These are phyloP conservation scores for Diplosphaera chodatii DNA, from an alignment of 139 green algal genomes.

Conservation along the genomic window DNA sequence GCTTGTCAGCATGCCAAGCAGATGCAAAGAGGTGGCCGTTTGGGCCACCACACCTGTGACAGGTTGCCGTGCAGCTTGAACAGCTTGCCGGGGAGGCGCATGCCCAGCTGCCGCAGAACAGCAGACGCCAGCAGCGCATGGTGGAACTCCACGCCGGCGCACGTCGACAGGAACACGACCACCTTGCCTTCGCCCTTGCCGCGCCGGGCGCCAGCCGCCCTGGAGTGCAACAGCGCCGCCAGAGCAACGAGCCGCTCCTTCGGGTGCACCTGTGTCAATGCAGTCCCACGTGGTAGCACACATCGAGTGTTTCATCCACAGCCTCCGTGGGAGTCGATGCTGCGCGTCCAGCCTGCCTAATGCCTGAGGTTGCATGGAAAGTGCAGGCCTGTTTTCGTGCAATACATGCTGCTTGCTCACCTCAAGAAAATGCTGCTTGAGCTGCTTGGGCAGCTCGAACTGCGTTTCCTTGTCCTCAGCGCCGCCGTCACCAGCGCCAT, in stretches of 20 bases:
- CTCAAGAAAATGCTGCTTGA: constrained; percentile 72
- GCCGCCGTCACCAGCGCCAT: neutral
- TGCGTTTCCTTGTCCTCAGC: constrained; percentile 3
- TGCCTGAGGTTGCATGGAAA: too few relatives aligned
- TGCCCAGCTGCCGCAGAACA: neutral
- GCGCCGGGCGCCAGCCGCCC: neutral
- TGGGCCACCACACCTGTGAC: constrained; percentile 55
- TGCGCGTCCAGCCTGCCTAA: too few relatives aligned
- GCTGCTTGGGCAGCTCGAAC: constrained; percentile 62
- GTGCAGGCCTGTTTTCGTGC: too few relatives aligned
- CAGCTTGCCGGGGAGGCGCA: constrained; percentile 30
- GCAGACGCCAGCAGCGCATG: constrained; percentile 44
- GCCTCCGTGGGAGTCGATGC: too few relatives aligned
- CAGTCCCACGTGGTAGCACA: too few relatives aligned
- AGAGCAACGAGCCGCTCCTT: constrained; percentile 77
- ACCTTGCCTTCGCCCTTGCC: constrained; percentile 42
- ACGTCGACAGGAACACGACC: constrained; percentile 91
- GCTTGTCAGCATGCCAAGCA: too few relatives aligned
- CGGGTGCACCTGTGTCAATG: constrained; percentile 57
- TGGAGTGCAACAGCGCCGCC: constrained; percentile 38
- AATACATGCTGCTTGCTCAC: too few relatives aligned
- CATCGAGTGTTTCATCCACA: too few relatives aligned
- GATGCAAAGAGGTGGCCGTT: too few relatives aligned
- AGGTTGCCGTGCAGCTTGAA: constrained; percentile 92
- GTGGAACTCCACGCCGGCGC: constrained; percentile 81